Percentiles rank a stretch among this genome's conserved stretches.
Conservation (phyloP, 2,329 filamentous ascomycete species). For the Delphinella strobiligena region DNA sequence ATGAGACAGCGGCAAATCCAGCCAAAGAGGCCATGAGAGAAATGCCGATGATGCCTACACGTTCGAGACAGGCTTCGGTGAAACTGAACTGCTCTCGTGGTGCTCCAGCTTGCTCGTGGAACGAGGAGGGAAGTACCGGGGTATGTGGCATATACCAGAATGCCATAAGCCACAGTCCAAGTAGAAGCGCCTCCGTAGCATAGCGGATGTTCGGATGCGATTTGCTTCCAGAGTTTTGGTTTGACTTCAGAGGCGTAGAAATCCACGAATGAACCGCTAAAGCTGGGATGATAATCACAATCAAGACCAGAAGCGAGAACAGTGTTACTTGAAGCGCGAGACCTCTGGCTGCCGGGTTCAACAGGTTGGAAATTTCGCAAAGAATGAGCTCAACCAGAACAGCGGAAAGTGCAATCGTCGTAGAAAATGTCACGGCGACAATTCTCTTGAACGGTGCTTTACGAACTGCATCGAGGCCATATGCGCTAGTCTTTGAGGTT, state of each 20-base stretch:
- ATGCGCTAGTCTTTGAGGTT: conserved; percentile 33
- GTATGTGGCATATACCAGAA: conserved; percentile 53
- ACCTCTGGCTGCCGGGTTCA: conserved; percentile 55
- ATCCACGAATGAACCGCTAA: conserved; percentile 65
- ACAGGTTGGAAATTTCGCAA: conserved; percentile 68
- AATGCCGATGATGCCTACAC: conserved; percentile 76
- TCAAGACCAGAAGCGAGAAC: conserved; percentile 55
- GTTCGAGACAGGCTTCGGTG: conserved; percentile 44
- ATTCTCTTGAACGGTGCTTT: conserved; percentile 24
- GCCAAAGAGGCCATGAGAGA: conserved; percentile 79
- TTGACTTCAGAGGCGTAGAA: neutral
- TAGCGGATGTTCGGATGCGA: conserved; percentile 3
- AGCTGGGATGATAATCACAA: conserved; percentile 65
- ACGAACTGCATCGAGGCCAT: conserved; percentile 12
- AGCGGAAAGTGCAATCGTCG: conserved; percentile 63
- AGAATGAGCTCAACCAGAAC: conserved; percentile 72
- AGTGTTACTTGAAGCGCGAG: conserved; percentile 59
- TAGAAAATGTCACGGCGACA: conserved; percentile 51
- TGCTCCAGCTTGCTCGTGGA: conserved; percentile 22
- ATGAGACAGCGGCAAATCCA: conserved; percentile 78
- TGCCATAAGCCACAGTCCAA: conserved; percentile 54
- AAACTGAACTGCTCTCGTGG: conserved; percentile 28
- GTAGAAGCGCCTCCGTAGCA: conserved; percentile 46
- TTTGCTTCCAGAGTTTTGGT: neutral
- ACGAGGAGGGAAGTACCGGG: conserved; percentile 20